Conservation (phyloP, 164 flowering plant species). For the Sedum album region DNA sequence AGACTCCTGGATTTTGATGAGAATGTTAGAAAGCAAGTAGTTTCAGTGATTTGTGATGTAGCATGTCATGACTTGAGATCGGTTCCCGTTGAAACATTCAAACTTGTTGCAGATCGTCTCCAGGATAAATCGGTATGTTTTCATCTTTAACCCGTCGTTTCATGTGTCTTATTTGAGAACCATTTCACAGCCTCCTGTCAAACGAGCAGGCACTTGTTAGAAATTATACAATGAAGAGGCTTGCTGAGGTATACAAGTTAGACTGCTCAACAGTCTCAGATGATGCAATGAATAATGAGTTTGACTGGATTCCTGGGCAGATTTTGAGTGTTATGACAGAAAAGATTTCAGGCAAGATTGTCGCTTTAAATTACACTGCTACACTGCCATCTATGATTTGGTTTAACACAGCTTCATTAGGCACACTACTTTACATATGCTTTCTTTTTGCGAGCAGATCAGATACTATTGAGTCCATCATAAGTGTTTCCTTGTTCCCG, state of each 20-base stretch:
- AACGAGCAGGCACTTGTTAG: slow-evolving; percentile 67
- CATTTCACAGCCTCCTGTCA: slow-evolving; percentile 5
- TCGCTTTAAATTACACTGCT: neutral
- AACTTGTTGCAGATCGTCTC: slow-evolving; percentile 84
- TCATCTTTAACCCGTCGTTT: neutral
- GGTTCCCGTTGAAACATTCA: slow-evolving; percentile 57
- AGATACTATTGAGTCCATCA: slow-evolving; percentile 61
- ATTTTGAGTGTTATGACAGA: slow-evolving; percentile 84
- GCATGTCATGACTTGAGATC: slow-evolving; percentile 45
- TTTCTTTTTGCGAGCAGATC: slow-evolving; percentile 43
- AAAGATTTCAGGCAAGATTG: slow-evolving; percentile 76
- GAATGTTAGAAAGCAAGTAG: slow-evolving; percentile 86
- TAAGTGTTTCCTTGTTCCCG: slow-evolving; percentile 61
- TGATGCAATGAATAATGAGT: slow-evolving; percentile 23
- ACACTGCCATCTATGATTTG: neutral
- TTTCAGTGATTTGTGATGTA: slow-evolving; percentile 74
- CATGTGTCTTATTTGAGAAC: neutral
- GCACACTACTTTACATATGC: neutral
- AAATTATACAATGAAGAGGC: slow-evolving; percentile 82
- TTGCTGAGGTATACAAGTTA: slow-evolving; percentile 65
- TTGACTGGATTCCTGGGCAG: slow-evolving; percentile 93
- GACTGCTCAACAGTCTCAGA: slow-evolving; percentile 41
- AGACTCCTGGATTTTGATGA: slow-evolving; percentile 93
- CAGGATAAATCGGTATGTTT: slow-evolving; percentile 83
- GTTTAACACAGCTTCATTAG: neutral